These are phyloP conservation scores for Cajanus cajan DNA, from an alignment of 306 rosid species.

Conservation along the genomic window DNA sequence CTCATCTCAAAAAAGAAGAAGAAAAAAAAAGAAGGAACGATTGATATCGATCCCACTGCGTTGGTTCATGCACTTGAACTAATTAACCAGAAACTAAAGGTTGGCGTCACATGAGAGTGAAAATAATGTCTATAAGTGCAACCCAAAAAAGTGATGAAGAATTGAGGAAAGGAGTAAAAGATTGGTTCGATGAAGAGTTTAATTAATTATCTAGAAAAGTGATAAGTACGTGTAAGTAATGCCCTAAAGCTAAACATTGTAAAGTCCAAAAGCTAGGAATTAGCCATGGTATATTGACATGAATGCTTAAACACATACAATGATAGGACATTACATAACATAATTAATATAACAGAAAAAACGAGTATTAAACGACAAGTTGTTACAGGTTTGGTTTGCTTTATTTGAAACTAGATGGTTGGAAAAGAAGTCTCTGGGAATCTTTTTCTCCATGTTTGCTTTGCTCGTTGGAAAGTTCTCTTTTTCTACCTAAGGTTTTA, in stretches of 20 bases:
- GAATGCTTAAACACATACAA: neutral
- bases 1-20: neutral
- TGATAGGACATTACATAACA: neutral
- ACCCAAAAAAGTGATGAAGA: neutral
- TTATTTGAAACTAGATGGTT: neutral
- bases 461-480: slow-evolving; percentile 6
- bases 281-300: neutral
- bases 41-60: neutral
- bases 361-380: slow-evolving; percentile 5
- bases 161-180: neutral
- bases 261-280: neutral
- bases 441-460: slow-evolving; percentile 10
- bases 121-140: neutral
- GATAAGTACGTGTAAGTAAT: neutral
- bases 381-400: neutral
- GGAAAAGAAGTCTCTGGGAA: slow-evolving; percentile 6
- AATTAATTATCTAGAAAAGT: neutral
- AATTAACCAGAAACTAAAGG: neutral
- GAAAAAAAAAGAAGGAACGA: neutral
- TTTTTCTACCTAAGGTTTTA: neutral
- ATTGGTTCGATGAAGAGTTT: neutral
- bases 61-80: slow-evolving; percentile 23
- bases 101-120: neutral
- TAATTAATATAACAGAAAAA: neutral
- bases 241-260: neutral